phyloP scores from a whole-genome alignment of 148 eudicot species.

The Cornus kousa region DNA sequence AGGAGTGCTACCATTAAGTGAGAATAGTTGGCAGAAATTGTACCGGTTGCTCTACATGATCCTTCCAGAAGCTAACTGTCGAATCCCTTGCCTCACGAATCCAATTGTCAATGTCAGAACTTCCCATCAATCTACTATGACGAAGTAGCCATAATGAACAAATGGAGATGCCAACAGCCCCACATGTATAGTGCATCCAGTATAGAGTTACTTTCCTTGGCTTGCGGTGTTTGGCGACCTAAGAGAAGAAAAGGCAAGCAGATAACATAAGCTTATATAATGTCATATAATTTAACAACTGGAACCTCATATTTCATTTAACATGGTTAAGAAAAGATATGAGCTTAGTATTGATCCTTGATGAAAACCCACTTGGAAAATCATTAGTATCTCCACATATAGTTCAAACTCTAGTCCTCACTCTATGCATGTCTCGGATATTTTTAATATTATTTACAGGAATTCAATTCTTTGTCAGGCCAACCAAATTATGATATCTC shows the following conservation, averaged over 20 bases:
- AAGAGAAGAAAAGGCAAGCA: conserved; percentile 17
- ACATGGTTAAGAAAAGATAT: no score
- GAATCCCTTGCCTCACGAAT: conserved; percentile 86
- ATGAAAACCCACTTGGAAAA: no score
- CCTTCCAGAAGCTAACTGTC: conserved; percentile 73
- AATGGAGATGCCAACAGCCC: conserved; percentile 70
- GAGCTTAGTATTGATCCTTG: no score
- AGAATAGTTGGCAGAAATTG: conserved; percentile 17
- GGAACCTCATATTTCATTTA: no score
- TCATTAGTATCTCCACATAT: no score
- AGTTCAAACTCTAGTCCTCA: no score
- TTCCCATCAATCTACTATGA: conserved; percentile 89
- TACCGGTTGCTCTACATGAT: conserved; percentile 97
- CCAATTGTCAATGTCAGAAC: conserved; percentile 95
- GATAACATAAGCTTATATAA: not conserved
- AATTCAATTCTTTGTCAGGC: no score
- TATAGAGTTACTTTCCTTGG: conserved; percentile 69
- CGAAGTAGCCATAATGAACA: conserved; percentile 84
- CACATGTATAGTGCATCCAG: conserved; percentile 89
- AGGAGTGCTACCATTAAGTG: not conserved
- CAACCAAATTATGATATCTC: no score
- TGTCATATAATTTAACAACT: not conserved
- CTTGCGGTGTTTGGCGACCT: conserved; percentile 76
- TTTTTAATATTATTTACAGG: no score
- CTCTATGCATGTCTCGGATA: no score